A percentile compares a stretch with the other conserved stretches of the same genome.
Conservation (phyloP, 2,329 filamentous ascomycete genomes). For the Didymella exigua region DNA sequence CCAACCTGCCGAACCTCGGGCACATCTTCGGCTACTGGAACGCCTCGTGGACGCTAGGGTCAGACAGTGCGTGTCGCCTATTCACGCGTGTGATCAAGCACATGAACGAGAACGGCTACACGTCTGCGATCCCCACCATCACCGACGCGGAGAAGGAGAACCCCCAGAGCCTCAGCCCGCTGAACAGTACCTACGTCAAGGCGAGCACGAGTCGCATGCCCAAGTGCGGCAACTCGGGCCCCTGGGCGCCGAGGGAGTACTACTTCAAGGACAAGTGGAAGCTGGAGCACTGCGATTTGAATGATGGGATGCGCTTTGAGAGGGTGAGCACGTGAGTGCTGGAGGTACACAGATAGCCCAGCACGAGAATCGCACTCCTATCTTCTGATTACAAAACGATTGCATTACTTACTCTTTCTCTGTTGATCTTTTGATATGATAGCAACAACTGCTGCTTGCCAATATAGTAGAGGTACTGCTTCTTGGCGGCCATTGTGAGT, state of each 20-base stretch:
- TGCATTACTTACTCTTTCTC: too few species aligned
- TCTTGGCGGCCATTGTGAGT: too few species aligned
- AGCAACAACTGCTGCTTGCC: too few species aligned
- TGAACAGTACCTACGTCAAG: conserved; percentile 60
- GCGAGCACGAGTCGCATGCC: conserved; percentile 52
- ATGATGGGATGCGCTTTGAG: conserved; percentile 48
- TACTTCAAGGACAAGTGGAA: conserved; percentile 54
- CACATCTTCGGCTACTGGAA: conserved; percentile 66
- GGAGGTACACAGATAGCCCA: too few species aligned
- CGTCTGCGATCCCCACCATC: conserved; percentile 53
- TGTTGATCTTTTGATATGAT: too few species aligned
- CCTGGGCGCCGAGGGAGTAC: conserved; percentile 53
- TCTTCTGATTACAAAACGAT: too few species aligned
- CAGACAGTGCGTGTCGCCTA: conserved; percentile 60
- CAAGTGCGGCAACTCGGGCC: conserved; percentile 53
- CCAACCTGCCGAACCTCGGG: conserved; percentile 65
- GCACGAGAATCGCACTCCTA: too few species aligned
- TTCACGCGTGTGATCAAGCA: conserved; percentile 58
- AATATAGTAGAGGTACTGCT: too few species aligned
- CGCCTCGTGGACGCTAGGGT: conserved; percentile 66
- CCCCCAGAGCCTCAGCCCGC: conserved; percentile 49
- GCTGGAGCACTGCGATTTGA: conserved; percentile 51
- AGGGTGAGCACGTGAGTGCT: conserved; percentile 28
- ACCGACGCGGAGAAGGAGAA: conserved; percentile 49
- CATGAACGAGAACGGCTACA: conserved; percentile 54